phyloP scores from a whole-genome alignment of 129 eudicot species.

The Artemisia tridentata region DNA sequence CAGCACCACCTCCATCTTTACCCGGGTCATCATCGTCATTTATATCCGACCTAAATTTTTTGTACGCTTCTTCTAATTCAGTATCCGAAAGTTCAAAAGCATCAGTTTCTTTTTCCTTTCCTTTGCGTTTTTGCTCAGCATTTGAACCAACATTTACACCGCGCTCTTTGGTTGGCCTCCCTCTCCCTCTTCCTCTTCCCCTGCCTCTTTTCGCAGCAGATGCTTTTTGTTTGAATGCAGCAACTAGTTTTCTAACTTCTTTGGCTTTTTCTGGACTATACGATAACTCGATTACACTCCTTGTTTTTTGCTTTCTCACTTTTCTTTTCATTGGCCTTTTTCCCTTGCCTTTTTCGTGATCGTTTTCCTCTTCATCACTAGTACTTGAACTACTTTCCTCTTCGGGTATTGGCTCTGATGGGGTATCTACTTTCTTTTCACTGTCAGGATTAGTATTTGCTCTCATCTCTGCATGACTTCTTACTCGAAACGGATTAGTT shows the following conservation, averaged over 20 bases:
- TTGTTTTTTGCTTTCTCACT: not conserved
- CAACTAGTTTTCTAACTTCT: not conserved
- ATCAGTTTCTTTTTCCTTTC: constrained; percentile 1
- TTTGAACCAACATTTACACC: not conserved
- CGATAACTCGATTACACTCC: not conserved
- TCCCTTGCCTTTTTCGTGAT: not conserved
- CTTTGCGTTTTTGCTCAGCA: not conserved
- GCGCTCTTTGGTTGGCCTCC: not conserved
- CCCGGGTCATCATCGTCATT: not conserved
- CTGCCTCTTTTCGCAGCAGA: not conserved
- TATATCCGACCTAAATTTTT: not conserved
- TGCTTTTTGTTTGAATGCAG: not conserved
- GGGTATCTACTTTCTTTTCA: not conserved
- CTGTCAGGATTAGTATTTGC: not conserved
- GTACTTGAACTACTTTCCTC: constrained; percentile 8
- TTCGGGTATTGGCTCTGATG: not conserved
- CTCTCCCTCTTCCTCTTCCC: not conserved
- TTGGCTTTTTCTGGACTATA: not conserved
- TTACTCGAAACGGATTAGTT: constrained; percentile 3
- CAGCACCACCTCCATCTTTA: not conserved
- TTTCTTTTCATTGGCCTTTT: not conserved
- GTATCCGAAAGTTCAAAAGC: not conserved
- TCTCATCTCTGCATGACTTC: not conserved
- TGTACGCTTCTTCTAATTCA: not conserved
- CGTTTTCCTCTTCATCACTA: not conserved